A percentile compares a stretch with the other conserved stretches of the same genome.
phyloP scores from a whole-genome alignment of 352 stramenopile genomes.

The Phytophthora sojae region DNA sequence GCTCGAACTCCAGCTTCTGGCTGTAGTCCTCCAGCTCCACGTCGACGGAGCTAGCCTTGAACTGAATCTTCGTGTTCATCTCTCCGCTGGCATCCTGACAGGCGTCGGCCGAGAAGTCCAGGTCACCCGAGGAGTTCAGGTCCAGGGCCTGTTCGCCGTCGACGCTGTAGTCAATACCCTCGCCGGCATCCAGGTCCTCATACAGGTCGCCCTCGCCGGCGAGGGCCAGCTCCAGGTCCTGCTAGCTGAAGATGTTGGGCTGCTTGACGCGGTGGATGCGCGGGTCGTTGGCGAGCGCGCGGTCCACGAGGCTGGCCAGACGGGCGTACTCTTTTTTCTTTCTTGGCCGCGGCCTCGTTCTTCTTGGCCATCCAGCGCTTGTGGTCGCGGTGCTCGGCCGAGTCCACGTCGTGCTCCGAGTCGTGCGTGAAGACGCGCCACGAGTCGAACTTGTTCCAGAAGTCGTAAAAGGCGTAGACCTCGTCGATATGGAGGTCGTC shows the following conservation, averaged over 20 bases:
- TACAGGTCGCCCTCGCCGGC: slow-evolving; percentile 28
- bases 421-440: too few relatives aligned
- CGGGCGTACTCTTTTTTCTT: too few relatives aligned
- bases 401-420: too few relatives aligned
- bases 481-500: too few relatives aligned
- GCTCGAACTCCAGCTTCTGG: slow-evolving; percentile 53
- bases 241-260: slow-evolving; percentile 33
- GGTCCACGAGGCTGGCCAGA: too few relatives aligned
- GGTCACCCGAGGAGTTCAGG: slow-evolving; percentile 17
- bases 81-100: slow-evolving; percentile 34
- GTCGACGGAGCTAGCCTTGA: slow-evolving; percentile 42
- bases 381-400: too few relatives aligned
- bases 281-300: too few relatives aligned
- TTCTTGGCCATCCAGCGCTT: too few relatives aligned
- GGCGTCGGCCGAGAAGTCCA: slow-evolving; percentile 40
- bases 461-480: too few relatives aligned
- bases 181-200: slow-evolving; percentile 33
- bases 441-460: too few relatives aligned
- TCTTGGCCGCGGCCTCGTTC: too few relatives aligned
- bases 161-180: slow-evolving; percentile 40
- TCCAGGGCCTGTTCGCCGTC: slow-evolving; percentile 33
- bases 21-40: slow-evolving; percentile 59
- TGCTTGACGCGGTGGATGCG: too few relatives aligned
- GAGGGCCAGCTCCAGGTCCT: slow-evolving; percentile 33
- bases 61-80: slow-evolving; percentile 42